Evolutionary conservation across 2,329 filamentous ascomycete genomes (phyloP), one percentile per base, ranked within the genome.

Genomic region (Cryphonectria radicalis): DNA sequence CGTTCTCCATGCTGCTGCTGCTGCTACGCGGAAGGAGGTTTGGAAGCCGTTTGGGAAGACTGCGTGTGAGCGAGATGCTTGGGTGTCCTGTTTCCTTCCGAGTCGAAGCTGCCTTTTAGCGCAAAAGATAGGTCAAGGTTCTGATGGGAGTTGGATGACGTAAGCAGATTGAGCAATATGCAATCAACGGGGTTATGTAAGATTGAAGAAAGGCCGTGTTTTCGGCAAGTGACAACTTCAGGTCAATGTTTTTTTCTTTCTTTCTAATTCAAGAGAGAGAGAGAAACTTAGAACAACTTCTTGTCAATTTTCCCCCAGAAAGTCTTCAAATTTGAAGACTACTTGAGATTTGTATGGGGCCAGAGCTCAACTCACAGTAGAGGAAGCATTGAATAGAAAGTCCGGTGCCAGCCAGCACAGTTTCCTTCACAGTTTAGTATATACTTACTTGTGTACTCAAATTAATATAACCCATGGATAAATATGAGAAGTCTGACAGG

Each of bases 1-100:
- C 90, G 85, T 95, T 95, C 83, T 95, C 93, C 93, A 95, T 96
- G 73, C 74, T 81, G 73, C 25, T 32, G 32, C 32, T 81, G 73
- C 25, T 32, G 32, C 32, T 32, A 53, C 53, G 14, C 64, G 35
- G 57, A 42, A 11, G 14, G 37, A 4, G 28, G 37, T 37, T 22
- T 42, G 65, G 65, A n/a, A 14, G 17, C 25, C 42, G 50, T n/a
- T 5, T 19, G 10, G 60, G 28, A 25, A 25, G 35, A 40, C 50
- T 53, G 42, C 10, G 28, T 8, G 50, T 65, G 62, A 63, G 60
- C 28, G 25, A 53, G 37, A 42, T 32, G 46, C 25, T 17, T 62
- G 66, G 13, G 53, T 53, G 22, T 62, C 40, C 43, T 14, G 62
- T 63, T 40, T 11, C 37, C 35, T 40, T 11, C 37, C 35, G 42